These are phyloP conservation scores for Xerocomus nothofagi DNA, from an alignment of 1,284 basidiomycete species.

Conservation along the genomic window DNA sequence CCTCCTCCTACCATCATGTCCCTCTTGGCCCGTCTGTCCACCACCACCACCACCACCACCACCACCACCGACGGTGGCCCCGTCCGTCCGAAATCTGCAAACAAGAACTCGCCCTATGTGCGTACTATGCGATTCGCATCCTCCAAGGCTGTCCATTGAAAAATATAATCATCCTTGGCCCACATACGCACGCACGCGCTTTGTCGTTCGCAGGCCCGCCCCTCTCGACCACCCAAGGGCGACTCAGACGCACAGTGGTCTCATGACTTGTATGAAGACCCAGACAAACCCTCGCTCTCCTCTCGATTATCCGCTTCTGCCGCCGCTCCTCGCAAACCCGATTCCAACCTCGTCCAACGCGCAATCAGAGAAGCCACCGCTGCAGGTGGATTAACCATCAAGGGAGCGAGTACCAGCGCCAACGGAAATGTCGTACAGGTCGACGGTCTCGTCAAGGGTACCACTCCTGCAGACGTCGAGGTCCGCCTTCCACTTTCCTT, in stretches of 20 bases:
- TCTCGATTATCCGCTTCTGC: slow-evolving; percentile 49
- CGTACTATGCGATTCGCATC: slow-evolving; percentile 43
- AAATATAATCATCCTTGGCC: slow-evolving; percentile 10
- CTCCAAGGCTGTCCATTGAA: slow-evolving; percentile 27
- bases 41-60: slow-evolving; percentile 38
- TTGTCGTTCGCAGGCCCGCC: slow-evolving; percentile 22
- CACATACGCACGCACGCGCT: slow-evolving; percentile 4
- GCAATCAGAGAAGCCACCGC: slow-evolving; percentile 53
- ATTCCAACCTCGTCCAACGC: slow-evolving; percentile 49
- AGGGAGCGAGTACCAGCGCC: slow-evolving; percentile 61
- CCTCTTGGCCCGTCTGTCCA: slow-evolving; percentile 65
- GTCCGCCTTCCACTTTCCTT: slow-evolving; percentile 36
- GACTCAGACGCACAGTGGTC: slow-evolving; percentile 68
- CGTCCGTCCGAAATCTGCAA: slow-evolving; percentile 53
- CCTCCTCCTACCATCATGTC: slow-evolving; percentile 37
- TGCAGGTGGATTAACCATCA: slow-evolving; percentile 57
- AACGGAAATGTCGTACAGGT: slow-evolving; percentile 75
- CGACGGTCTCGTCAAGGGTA: slow-evolving; percentile 71
- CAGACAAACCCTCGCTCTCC: slow-evolving; percentile 56
- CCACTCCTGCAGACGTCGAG: slow-evolving; percentile 80
- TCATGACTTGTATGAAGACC: slow-evolving; percentile 69
- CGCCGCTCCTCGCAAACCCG: slow-evolving; percentile 42
- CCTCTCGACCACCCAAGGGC: slow-evolving; percentile 55
- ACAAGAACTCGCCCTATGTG: slow-evolving; percentile 66
- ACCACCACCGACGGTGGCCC: slow-evolving; percentile 48